phyloP scores from a whole-genome alignment of 768 basidiomycete genomes.

The Podaxis rugospora region DNA sequence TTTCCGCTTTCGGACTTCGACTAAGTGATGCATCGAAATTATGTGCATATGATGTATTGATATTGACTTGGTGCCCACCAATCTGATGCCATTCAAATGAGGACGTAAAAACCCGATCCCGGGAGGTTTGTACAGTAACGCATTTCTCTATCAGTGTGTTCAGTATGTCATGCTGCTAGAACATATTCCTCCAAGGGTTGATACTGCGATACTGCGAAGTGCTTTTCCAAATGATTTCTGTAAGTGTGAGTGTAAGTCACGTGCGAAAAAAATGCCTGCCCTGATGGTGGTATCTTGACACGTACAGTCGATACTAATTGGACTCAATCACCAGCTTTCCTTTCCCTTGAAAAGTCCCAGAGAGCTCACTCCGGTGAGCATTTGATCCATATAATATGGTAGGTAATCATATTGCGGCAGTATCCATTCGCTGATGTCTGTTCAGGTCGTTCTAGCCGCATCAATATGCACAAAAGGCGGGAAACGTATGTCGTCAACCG shows the following conservation, averaged over 20 bases:
- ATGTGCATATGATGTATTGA: too few relatives aligned
- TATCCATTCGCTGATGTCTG: not conserved
- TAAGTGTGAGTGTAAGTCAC: not conserved
- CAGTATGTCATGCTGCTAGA: too few relatives aligned
- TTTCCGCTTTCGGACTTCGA: too few relatives aligned
- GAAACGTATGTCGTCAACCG: constrained; percentile 57
- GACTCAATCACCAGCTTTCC: not conserved
- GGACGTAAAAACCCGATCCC: too few relatives aligned
- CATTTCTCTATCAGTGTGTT: too few relatives aligned
- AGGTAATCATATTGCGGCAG: not conserved
- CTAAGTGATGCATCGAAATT: too few relatives aligned
- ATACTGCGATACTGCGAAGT: too few relatives aligned
- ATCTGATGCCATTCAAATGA: too few relatives aligned
- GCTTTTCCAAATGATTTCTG: too few relatives aligned
- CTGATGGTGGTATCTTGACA: constrained; percentile 9
- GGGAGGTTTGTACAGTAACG: too few relatives aligned
- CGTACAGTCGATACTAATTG: constrained; percentile 9
- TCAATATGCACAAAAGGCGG: constrained; percentile 95
- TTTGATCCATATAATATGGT: not conserved
- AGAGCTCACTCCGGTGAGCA: not conserved
- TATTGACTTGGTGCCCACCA: too few relatives aligned
- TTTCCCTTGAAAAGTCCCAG: not conserved
- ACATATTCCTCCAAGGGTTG: too few relatives aligned
- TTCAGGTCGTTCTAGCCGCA: constrained; percentile 86
- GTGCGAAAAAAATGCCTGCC: constrained; percentile 10